Base-by-base conservation (phyloP, 352 stramenopile species). In the Phytophthora cryptogea region DNA sequence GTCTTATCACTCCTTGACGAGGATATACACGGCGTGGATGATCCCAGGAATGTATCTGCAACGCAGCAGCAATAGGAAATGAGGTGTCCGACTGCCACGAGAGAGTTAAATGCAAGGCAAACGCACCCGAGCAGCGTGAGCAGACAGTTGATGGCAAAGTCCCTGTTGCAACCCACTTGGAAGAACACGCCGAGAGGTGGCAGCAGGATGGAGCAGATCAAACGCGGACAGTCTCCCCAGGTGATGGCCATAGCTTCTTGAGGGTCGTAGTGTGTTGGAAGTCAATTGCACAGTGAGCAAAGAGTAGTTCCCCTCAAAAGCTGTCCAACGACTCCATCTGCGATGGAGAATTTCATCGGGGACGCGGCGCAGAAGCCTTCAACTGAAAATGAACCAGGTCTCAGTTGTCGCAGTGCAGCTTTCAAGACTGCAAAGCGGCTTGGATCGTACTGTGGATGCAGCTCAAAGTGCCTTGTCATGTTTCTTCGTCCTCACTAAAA, bases 131-230 rank as follows among this genome's bases (percentile, higher is more conserved):
- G 68, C 1, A 88, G 26, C 46, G 78, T 89, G 47, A 90, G 78
- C 59, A 90, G 47, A 11, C 72, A 61, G 59, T 90, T 90, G 54
- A 89, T 86, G 7, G 75, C 75, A 27, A 90, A 59, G 46, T 83
- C 77, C 64, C 81, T 87, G 54, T 44, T 78, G 59, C 74, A 84
- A 44, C 77, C 77, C 7, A 72, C 66, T 71, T 87, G 69, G 40
- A 87, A 66, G 54, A 72, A 84, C 23, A 87, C 77, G 14, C 74
- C 77, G 20, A 87, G 53, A 4, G 77, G 74, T 48, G 77, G 77
- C 28, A 86, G 42, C 30, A 85, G 33, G 46, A 86, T 65, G 9
- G 74, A 59, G 45, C 78, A 75, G 13, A 89, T 64, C 45, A 83
- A 58, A 26, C 70, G 69, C 49, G 72, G 37, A 13, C 68, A 54